Conservation (phyloP, 257 asterid species). For the Plectranthus barbatus region DNA sequence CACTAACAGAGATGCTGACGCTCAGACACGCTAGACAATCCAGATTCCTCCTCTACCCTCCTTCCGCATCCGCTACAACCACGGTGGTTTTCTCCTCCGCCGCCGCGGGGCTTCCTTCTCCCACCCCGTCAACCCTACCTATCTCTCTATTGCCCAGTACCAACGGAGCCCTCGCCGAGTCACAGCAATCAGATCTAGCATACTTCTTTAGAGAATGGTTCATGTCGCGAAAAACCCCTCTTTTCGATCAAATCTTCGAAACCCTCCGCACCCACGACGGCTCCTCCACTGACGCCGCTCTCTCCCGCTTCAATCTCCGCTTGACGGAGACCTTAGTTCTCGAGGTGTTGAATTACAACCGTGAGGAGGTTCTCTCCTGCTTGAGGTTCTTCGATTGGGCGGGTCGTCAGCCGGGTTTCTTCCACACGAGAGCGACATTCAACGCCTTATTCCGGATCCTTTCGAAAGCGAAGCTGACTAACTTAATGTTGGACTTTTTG, state of each 20-base stretch:
- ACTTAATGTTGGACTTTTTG: constrained; percentile 47
- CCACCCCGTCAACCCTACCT: background rate
- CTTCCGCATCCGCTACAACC: constrained; percentile 11
- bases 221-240: constrained; percentile 39
- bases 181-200: constrained; percentile 21
- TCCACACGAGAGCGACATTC: constrained; percentile 63
- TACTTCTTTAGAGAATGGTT: constrained; percentile 64
- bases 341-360: constrained; percentile 44
- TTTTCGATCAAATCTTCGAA: constrained; percentile 44
- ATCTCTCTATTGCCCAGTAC: background rate
- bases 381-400: constrained; percentile 91
- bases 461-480: constrained; percentile 40
- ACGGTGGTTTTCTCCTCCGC: constrained; percentile 4
- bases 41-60: constrained; percentile 20
- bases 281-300: constrained; percentile 29
- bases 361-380: constrained; percentile 53
- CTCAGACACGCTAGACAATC: constrained; percentile 28
- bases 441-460: constrained; percentile 54
- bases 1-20: constrained; percentile 18
- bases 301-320: constrained; percentile 40
- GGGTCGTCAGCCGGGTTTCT: constrained; percentile 64
- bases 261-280: constrained; percentile 49
- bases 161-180: constrained; percentile 12
- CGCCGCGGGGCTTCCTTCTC: background rate
- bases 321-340: constrained; percentile 47